Evolutionary conservation across 1,284 basidiomycete species (phyloP), one percentile per base, ranked within the genome.

Genomic region (Sporisorium iseilematis-ciliati): DNA sequence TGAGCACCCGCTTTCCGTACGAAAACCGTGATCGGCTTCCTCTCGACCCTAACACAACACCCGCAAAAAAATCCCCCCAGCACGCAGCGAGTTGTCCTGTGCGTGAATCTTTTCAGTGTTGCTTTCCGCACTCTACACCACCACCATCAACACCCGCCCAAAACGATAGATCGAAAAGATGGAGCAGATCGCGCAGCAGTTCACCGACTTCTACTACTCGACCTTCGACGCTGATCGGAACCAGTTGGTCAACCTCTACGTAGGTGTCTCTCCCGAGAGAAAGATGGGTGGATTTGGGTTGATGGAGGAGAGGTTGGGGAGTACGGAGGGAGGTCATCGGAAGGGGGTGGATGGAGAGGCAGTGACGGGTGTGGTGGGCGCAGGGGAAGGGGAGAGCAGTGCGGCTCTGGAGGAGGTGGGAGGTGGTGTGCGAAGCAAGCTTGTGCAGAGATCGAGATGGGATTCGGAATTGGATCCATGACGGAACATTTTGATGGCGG

Each of bases 141-240:
- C 26, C 65, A 45, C 35, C 52, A n/a, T 7, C 60, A 6, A 38
- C 21, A n/a, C 1, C 25, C 14, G 7, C 10, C 3, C 20, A n/a
- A 40, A 8, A 43, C 23, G 0, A 40, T n/a, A n/a, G n/a, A n/a
- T n/a, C n/a, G n/a, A 25, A 78, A 54, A 41, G 8, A 83, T 83
- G 82, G 82, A 83, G 64, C 66, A 70, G 53, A 79, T 83, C 60
- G 82, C 82, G 43, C 75, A 83, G 65, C 65, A 84, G 77, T 84
- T 84, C 63, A 82, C 80, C 57, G 73, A 84, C 57, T 84, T 79
- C 49, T 84, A 84, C 74, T 84, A 83, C 65, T 61, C 71, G 35
- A 90, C 89, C 0, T 94, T 95, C 81, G 91, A 93, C 82, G 18
- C 85, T 5, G 86, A 91, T 85, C 89, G 93, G 29, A 54, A 85